phyloP scores from a whole-genome alignment of 1,284 basidiomycete genomes.

The Sanguinoderma infundibulare region DNA sequence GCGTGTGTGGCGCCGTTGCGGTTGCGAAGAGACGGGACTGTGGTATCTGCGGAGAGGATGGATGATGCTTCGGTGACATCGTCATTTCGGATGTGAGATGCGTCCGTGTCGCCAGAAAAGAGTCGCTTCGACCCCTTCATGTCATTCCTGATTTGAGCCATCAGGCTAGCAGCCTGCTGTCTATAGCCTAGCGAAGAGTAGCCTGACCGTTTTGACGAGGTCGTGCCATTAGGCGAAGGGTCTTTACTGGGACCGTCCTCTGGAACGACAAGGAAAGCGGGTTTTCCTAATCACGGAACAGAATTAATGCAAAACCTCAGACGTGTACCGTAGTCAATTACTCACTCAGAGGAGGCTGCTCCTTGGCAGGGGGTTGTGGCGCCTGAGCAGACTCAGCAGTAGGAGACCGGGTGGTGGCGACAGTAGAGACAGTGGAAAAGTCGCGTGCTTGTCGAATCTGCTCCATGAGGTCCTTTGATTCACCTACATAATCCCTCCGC shows the following conservation, averaged over 20 bases:
- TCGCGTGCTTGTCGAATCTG: slow-evolving; percentile 76
- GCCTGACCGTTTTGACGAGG: slow-evolving; percentile 34
- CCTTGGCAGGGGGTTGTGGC: background rate
- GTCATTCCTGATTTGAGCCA: slow-evolving; percentile 83
- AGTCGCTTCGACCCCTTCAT: slow-evolving; percentile 72
- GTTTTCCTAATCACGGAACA: slow-evolving; percentile 11
- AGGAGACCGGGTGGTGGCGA: slow-evolving; percentile 42
- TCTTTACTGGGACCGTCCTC: slow-evolving; percentile 18
- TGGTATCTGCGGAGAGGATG: slow-evolving; percentile 17
- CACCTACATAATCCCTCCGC: slow-evolving; percentile 71
- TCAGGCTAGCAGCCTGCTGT: slow-evolving; percentile 74
- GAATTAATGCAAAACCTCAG: background rate
- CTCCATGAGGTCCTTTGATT: slow-evolving; percentile 74
- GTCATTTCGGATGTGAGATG: slow-evolving; percentile 40
- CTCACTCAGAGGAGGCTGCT: slow-evolving; percentile 12
- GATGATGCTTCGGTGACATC: slow-evolving; percentile 20
- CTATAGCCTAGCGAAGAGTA: slow-evolving; percentile 72
- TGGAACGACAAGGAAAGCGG: slow-evolving; percentile 18
- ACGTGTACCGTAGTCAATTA: background rate
- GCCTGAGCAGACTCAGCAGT: slow-evolving; percentile 12
- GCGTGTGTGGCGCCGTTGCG: slow-evolving; percentile 13
- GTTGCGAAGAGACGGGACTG: slow-evolving; percentile 22
- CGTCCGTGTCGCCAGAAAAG: slow-evolving; percentile 67
- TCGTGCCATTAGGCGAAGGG: slow-evolving; percentile 27
- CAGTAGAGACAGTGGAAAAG: slow-evolving; percentile 73